These are phyloP conservation scores for Rutstroemia sp. DNA, from an alignment of 2,329 filamentous ascomycete genomes.

Conservation along the genomic window DNA sequence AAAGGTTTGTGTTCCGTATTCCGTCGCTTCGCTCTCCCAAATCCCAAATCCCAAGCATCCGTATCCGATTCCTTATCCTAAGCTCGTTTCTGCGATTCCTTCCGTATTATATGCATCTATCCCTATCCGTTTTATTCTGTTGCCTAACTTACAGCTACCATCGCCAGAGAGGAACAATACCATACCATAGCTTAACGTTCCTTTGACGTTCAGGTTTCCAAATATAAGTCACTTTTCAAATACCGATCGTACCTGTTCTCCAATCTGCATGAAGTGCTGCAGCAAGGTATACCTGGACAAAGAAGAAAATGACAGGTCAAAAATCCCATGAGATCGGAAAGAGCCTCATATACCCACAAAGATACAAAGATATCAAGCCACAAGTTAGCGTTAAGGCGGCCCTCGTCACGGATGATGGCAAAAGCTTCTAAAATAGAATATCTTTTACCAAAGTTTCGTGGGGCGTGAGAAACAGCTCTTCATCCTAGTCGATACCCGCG, in stretches of 20 bases:
- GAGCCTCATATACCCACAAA: constrained; percentile 1
- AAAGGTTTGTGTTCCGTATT: not conserved
- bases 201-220: not conserved
- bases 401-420: not conserved
- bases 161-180: not conserved
- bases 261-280: constrained; percentile 3
- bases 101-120: constrained; percentile 6
- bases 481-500: not conserved
- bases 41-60: not conserved
- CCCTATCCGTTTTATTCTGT: not conserved
- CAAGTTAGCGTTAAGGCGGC: constrained; percentile 3
- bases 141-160: not conserved
- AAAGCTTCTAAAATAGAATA: not conserved
- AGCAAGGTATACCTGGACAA: constrained; percentile 2
- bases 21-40: not conserved
- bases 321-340: not conserved
- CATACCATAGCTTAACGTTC: not conserved
- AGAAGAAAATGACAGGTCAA: constrained; percentile 6
- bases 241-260: not conserved
- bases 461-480: not conserved
- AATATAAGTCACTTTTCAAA: constrained; percentile 3
- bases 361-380: not conserved
- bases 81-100: not conserved
- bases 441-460: not conserved
- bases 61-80: too few species aligned